phyloP scores from a whole-genome alignment of 257 asterid genomes.

The Nicotiana otophora region DNA sequence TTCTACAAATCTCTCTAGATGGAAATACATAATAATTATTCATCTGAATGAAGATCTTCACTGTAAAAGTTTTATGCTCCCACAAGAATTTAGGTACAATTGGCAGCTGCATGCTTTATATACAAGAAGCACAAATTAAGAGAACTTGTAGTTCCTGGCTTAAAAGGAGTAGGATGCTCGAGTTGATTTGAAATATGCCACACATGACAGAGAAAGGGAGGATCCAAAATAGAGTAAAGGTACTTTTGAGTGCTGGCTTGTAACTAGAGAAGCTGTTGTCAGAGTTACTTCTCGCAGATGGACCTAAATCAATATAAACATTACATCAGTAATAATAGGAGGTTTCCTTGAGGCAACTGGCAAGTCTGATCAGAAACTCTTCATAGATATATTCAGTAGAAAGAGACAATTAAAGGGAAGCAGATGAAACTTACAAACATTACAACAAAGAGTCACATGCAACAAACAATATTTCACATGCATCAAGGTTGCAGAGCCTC shows the following conservation, averaged over 20 bases:
- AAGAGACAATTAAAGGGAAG: background rate
- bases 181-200: background rate
- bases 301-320: background rate
- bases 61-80: background rate
- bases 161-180: background rate
- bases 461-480: background rate
- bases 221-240: background rate
- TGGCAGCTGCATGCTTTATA: background rate
- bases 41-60: constrained; percentile 2
- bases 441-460: background rate
- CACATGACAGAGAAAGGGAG: background rate
- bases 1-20: background rate
- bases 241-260: background rate
- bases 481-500: background rate
- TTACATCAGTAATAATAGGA: background rate
- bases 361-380: background rate
- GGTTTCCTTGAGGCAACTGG: background rate
- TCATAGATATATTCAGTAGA: background rate
- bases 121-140: background rate
- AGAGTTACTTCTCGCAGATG: background rate
- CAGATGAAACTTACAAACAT: background rate
- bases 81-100: background rate
- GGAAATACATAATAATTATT: background rate
- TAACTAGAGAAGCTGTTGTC: background rate
- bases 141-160: background rate